Conservation (phyloP, 257 asterid genomes). For the Datura wrightii region DNA sequence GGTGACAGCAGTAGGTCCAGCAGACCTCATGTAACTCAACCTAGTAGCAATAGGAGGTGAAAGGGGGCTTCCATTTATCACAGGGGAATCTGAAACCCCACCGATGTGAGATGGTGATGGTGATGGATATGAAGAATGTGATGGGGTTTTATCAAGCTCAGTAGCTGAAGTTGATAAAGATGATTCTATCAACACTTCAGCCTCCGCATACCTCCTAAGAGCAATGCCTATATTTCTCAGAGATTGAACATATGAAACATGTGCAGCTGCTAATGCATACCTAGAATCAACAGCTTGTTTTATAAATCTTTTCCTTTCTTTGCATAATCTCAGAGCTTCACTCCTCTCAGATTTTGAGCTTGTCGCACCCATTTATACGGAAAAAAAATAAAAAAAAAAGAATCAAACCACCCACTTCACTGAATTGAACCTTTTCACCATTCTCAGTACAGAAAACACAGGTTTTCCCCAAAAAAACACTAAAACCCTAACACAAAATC, state of each 20-base stretch:
- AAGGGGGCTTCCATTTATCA: conserved; percentile 75
- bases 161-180: conserved; percentile 62
- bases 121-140: conserved; percentile 71
- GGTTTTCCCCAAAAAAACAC: not conserved
- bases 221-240: conserved; percentile 84
- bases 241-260: conserved; percentile 84
- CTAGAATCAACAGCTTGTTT: conserved; percentile 93
- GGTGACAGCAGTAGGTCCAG: conserved; percentile 68
- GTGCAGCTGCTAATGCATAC: conserved; percentile 92
- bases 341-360: conserved; percentile 78
- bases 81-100: conserved; percentile 75
- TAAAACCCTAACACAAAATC: conserved; percentile 26
- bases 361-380: conserved; percentile 62
- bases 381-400: not conserved
- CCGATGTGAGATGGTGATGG: conserved; percentile 71
- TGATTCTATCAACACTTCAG: conserved; percentile 73
- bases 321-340: conserved; percentile 79
- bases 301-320: conserved; percentile 76
- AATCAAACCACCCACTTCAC: conserved; percentile 41
- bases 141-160: conserved; percentile 75
- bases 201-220: conserved; percentile 90
- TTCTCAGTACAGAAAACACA: not conserved
- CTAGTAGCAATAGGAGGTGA: conserved; percentile 67
- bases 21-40: conserved; percentile 86
- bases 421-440: conserved; percentile 27